Percentiles rank a stretch among this genome's conserved stretches.
phyloP scores from a whole-genome alignment of 139 green algal species.

The Micractinium conductrix region DNA sequence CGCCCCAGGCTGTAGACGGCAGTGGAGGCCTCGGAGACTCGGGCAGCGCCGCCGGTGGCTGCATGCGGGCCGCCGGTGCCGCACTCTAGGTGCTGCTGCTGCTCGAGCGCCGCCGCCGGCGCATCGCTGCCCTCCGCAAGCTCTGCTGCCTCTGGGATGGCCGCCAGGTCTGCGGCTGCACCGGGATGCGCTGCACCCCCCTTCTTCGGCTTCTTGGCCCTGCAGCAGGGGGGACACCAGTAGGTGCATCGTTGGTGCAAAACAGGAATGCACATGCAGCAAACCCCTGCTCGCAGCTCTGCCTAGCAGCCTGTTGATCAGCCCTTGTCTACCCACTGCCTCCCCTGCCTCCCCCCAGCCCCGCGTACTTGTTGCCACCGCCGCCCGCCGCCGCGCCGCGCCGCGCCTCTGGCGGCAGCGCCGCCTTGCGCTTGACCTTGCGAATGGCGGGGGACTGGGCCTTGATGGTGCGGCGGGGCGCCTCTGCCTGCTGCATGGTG shows the following conservation, averaged over 20 bases:
- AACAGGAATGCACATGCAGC: background rate
- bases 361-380: too few species aligned
- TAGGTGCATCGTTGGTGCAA: too few species aligned
- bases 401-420: slow-evolving; percentile 32
- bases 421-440: slow-evolving; percentile 44
- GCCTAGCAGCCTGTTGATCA: too few species aligned
- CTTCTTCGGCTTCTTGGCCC: slow-evolving; percentile 45
- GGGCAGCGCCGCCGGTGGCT: too few species aligned
- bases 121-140: background rate
- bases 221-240: too few species aligned
- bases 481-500: slow-evolving; percentile 51
- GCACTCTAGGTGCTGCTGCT: too few species aligned
- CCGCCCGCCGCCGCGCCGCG: background rate
- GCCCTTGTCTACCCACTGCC: background rate
- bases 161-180: background rate
- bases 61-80: too few species aligned
- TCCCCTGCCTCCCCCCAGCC: too few species aligned
- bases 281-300: background rate
- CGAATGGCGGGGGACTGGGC: slow-evolving; percentile 34
- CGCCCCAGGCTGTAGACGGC: too few species aligned
- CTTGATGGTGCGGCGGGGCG: slow-evolving; percentile 50
- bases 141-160: background rate
- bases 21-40: too few species aligned
- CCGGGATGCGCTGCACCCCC: background rate
- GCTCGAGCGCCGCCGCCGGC: too few species aligned